A percentile compares a stretch with the other conserved stretches of the same genome.
Evolutionary conservation across 352 stramenopile species (phyloP).

Genomic region (Globisporangium cederbergense): DNA sequence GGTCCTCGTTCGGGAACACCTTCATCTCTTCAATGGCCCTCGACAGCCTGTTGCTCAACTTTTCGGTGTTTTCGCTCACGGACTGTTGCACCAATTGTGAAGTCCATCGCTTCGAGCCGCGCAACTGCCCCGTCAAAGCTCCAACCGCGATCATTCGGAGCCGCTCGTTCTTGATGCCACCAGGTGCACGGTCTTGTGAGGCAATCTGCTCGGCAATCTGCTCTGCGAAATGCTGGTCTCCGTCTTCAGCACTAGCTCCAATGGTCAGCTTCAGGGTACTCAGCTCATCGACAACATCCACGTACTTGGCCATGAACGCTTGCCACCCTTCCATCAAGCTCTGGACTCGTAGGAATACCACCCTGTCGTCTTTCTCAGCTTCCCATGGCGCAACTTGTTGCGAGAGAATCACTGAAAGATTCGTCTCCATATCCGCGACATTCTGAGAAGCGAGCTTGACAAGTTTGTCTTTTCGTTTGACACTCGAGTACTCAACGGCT

Average conservation of each 20-base stretch:
- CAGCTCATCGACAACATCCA: conserved; percentile 30
- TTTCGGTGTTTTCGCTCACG: conserved; percentile 23
- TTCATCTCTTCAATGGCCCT: conserved; percentile 34
- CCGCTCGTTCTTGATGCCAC: conserved; percentile 18
- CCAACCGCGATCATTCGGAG: conserved; percentile 28
- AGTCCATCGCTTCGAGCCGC: conserved; percentile 34
- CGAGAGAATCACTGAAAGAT: conserved; percentile 21
- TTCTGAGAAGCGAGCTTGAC: conserved; percentile 47
- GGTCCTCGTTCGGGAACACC: conserved; percentile 28
- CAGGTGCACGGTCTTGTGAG: conserved; percentile 9
- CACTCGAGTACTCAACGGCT: conserved; percentile 28
- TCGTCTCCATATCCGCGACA: conserved; percentile 30
- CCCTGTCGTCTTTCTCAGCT: not conserved
- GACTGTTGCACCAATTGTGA: conserved; percentile 24
- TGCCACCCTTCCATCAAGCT: conserved; percentile 39
- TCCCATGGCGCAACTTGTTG: conserved; percentile 21
- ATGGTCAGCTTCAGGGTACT: conserved; percentile 41
- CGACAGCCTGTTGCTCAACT: conserved; percentile 22
- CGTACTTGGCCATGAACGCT: conserved; percentile 42
- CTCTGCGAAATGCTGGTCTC: conserved; percentile 37
- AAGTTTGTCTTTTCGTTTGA: conserved; percentile 53
- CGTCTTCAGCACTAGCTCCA: conserved; percentile 34
- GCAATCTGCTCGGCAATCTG: conserved; percentile 19
- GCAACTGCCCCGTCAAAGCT: conserved; percentile 33
- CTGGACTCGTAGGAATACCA: conserved; percentile 30